Conservation (phyloP, 2,329 filamentous ascomycete species). For the Neonectria sp. region DNA sequence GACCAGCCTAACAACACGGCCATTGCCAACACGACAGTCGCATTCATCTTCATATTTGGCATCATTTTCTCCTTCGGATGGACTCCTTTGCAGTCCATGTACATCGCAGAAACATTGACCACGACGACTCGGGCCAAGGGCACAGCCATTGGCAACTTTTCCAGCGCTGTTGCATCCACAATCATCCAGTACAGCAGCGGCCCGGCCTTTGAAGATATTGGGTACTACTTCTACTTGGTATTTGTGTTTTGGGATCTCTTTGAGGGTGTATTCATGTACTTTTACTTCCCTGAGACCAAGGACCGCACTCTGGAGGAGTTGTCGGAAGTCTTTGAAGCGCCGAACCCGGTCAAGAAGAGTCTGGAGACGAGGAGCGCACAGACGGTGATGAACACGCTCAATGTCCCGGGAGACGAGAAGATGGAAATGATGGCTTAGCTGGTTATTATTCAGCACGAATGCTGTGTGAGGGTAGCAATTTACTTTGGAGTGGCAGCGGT, state of each 20-base stretch:
- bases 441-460: background rate
- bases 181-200: conserved; percentile 62
- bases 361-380: conserved; percentile 58
- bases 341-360: conserved; percentile 62
- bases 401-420: conserved; percentile 50
- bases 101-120: conserved; percentile 63
- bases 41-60: conserved; percentile 67
- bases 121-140: conserved; percentile 63
- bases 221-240: conserved; percentile 62
- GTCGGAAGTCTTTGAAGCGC: conserved; percentile 64
- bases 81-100: conserved; percentile 65
- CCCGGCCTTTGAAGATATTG: conserved; percentile 59
- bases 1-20: conserved; percentile 53
- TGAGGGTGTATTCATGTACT: conserved; percentile 61
- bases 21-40: conserved; percentile 61
- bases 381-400: conserved; percentile 60
- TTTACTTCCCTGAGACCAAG: conserved; percentile 66
- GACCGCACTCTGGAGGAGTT: conserved; percentile 68
- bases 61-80: conserved; percentile 66
- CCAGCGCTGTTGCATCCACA: conserved; percentile 55
- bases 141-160: conserved; percentile 60
- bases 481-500: too few species aligned
- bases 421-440: conserved; percentile 30
- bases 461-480: background rate
- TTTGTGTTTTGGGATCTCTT: conserved; percentile 63